Evolutionary conservation across 164 flowering plant species (phyloP).

Genomic region (Brasenia schreberi): DNA sequence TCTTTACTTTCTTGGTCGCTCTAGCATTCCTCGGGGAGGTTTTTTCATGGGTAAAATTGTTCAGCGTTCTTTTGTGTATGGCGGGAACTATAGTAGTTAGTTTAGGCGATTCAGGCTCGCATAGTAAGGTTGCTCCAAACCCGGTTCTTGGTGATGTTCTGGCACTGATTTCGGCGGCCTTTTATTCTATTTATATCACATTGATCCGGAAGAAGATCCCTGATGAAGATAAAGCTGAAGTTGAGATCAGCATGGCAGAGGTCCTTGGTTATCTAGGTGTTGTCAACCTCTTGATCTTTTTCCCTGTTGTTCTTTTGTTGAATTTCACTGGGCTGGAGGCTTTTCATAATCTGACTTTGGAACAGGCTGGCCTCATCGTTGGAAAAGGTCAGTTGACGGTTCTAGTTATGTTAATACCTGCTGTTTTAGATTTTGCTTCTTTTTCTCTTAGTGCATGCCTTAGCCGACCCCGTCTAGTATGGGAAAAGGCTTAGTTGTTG

Average conservation of each 20-base stretch:
- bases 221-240: slow-evolving; percentile 60
- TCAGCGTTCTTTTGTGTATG: slow-evolving; percentile 93
- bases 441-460: too few species aligned
- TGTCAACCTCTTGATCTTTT: slow-evolving; percentile 70
- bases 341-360: slow-evolving; percentile 45
- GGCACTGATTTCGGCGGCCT: slow-evolving; percentile 60
- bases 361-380: slow-evolving; percentile 65
- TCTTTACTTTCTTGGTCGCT: slow-evolving; percentile 83
- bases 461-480: too few species aligned
- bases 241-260: slow-evolving; percentile 73
- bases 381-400: slow-evolving; percentile 54
- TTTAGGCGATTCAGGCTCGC: slow-evolving; percentile 49
- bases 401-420: too few species aligned
- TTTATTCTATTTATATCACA: slow-evolving; percentile 81
- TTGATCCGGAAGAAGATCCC: slow-evolving; percentile 79
- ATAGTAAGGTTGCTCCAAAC: slow-evolving; percentile 37
- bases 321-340: slow-evolving; percentile 57
- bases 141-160: slow-evolving; percentile 84
- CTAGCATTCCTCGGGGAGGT: slow-evolving; percentile 73
- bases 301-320: slow-evolving; percentile 76
- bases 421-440: too few species aligned
- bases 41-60: slow-evolving; percentile 83
- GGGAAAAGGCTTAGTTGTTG: too few species aligned
- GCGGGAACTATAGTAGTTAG: slow-evolving; percentile 88
- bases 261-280: slow-evolving; percentile 92